A percentile compares a stretch with the other conserved stretches of the same genome.
phyloP scores from a whole-genome alignment of 306 rosid species.

The Vicia faba region DNA sequence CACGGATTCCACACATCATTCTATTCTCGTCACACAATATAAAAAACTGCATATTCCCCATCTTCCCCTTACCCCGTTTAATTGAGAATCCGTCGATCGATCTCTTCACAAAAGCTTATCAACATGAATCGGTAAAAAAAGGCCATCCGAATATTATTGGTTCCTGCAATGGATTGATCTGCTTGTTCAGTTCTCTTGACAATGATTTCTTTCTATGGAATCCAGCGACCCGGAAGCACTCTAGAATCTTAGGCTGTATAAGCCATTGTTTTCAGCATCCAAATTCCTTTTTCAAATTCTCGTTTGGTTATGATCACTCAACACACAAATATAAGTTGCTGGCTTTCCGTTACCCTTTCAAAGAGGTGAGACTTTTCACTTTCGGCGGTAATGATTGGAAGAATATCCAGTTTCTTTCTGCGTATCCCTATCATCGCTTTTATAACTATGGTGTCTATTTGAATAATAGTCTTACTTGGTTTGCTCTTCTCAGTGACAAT shows the following conservation, averaged over 20 bases:
- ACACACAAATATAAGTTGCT: background rate
- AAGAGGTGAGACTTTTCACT: background rate
- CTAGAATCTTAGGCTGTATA: too few species aligned
- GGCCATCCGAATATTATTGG: background rate
- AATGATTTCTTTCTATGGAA: too few species aligned
- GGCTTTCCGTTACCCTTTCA: background rate
- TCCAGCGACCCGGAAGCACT: too few species aligned
- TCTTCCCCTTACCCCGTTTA: too few species aligned
- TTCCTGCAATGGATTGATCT: background rate
- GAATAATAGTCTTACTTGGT: background rate
- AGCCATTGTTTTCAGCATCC: too few species aligned
- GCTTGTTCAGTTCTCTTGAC: background rate
- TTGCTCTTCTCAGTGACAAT: background rate
- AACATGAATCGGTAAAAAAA: too few species aligned
- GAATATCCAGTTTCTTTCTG: background rate
- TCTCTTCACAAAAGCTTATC: too few species aligned
- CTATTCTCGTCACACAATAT: background rate
- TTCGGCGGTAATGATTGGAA: background rate
- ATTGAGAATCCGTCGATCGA: too few species aligned
- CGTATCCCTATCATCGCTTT: too few species aligned
- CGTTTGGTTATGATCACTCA: background rate
- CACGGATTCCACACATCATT: background rate
- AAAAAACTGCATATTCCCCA: too few species aligned
- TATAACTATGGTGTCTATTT: constrained; percentile 1
- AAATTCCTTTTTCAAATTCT: background rate